Conservation (phyloP, 2,329 filamentous ascomycete genomes). For the Penicillium sp. region DNA sequence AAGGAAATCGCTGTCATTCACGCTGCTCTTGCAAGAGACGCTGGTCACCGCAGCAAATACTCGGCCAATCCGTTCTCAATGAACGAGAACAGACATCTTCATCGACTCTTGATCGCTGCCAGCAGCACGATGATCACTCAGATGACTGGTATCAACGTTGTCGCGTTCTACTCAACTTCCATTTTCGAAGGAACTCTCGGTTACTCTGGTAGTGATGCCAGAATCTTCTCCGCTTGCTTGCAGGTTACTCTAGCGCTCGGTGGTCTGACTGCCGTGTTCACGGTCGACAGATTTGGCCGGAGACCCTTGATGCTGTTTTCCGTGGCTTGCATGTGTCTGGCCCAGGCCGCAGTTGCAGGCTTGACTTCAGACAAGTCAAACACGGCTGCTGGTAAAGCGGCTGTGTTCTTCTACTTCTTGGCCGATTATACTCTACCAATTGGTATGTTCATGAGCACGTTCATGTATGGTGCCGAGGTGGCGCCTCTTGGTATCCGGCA, state of each 20-base stretch:
- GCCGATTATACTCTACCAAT: slow-evolving; percentile 5
- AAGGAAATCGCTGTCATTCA: not conserved
- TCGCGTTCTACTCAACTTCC: not conserved
- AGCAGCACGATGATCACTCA: slow-evolving; percentile 1
- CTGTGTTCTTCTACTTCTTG: slow-evolving; percentile 8
- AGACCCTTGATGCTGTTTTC: not conserved
- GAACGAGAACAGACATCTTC: slow-evolving; percentile 8
- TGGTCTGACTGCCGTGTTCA: not conserved
- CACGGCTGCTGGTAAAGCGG: not conserved
- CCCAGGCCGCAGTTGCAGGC: not conserved
- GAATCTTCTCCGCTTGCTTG: not conserved
- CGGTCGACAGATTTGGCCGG: not conserved
- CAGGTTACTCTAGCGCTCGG: not conserved
- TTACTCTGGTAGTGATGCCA: not conserved
- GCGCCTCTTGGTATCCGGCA: slow-evolving; percentile 7
- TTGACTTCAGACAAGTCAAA: not conserved
- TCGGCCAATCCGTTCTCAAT: slow-evolving; percentile 7
- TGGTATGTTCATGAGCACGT: slow-evolving; percentile 13
- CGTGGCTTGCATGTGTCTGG: not conserved
- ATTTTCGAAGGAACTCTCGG: not conserved
- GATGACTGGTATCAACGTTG: not conserved
- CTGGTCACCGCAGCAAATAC: not conserved
- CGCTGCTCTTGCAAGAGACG: not conserved
- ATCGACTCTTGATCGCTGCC: slow-evolving; percentile 5
- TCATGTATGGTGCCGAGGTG: slow-evolving; percentile 12